These are phyloP conservation scores for Pistacia integerrima DNA, from an alignment of 345 rosid species.

Conservation along the genomic window DNA sequence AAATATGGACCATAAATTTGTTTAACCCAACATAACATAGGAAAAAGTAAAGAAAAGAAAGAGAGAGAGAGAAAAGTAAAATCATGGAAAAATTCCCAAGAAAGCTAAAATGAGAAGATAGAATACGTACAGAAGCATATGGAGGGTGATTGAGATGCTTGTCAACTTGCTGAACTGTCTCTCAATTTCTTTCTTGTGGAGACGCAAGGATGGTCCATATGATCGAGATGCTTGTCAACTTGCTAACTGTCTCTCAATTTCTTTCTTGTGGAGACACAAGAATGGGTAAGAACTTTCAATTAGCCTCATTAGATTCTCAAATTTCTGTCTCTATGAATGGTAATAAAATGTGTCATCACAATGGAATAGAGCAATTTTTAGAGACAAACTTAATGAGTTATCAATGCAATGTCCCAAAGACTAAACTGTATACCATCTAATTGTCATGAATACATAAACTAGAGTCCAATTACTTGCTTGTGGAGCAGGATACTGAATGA, in stretches of 20 bases:
- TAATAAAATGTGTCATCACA: not conserved
- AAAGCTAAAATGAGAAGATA: not conserved
- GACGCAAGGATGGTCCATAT: not conserved
- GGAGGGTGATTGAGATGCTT: slow-evolving; percentile 14
- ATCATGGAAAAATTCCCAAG: not conserved
- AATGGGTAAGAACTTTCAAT: slow-evolving; percentile 2
- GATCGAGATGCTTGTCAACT: not conserved
- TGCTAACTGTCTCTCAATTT: not conserved
- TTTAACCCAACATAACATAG: not conserved
- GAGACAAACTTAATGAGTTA: not conserved
- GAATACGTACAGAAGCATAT: slow-evolving; percentile 19
- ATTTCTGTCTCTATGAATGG: not conserved
- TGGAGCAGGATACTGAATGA: not conserved
- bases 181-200: not conserved
- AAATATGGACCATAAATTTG: not conserved
- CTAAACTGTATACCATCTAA: not conserved
- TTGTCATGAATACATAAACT: not conserved
- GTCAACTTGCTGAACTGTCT: too few relatives aligned
- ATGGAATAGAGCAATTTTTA: not conserved
- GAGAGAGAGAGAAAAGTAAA: too few relatives aligned
- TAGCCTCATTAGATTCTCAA: slow-evolving; percentile 1
- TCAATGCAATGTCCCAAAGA: not conserved
- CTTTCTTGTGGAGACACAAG: not conserved
- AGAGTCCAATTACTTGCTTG: not conserved
- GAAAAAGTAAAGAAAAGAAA: too few relatives aligned